Conservation (phyloP, 1,284 basidiomycete genomes). For the Boletus semigastroideus region DNA sequence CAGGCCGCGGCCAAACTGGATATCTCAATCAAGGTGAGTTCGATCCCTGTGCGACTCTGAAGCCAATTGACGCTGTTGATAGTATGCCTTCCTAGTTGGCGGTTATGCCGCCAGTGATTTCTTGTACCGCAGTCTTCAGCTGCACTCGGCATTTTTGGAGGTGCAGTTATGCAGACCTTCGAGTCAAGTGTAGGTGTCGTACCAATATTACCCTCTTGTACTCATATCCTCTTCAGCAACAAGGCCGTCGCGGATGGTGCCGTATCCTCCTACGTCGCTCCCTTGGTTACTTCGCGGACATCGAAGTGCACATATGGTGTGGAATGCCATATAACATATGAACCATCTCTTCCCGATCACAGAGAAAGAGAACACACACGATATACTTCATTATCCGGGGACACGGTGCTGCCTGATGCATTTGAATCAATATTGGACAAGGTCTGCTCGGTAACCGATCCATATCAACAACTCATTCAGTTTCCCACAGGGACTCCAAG, state of each 20-base stretch:
- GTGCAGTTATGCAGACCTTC: constrained; percentile 37
- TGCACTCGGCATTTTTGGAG: constrained; percentile 9
- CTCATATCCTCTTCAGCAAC: constrained; percentile 36
- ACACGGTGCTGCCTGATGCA: constrained; percentile 13
- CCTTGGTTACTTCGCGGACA: not conserved
- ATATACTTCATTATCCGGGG: constrained; percentile 13
- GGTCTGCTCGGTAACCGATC: constrained; percentile 13
- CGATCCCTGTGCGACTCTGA: not conserved
- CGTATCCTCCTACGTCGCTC: constrained; percentile 1
- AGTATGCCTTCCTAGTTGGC: constrained; percentile 34
- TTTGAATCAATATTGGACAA: constrained; percentile 33
- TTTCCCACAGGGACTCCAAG: constrained; percentile 26
- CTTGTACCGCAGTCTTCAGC: constrained; percentile 39
- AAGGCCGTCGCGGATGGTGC: constrained; percentile 42
- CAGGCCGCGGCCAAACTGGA: constrained; percentile 12
- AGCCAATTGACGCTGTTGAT: not conserved
- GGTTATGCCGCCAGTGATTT: constrained; percentile 51
- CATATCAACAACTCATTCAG: not conserved
- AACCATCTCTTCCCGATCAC: constrained; percentile 35
- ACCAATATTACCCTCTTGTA: not conserved
- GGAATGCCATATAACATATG: constrained; percentile 24
- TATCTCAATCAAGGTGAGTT: constrained; percentile 17
- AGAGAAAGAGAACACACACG: constrained; percentile 16
- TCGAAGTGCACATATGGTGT: constrained; percentile 44
- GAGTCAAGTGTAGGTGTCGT: constrained; percentile 33